phyloP scores from a whole-genome alignment of 768 basidiomycete genomes.

The Phylloporus arenicola region DNA sequence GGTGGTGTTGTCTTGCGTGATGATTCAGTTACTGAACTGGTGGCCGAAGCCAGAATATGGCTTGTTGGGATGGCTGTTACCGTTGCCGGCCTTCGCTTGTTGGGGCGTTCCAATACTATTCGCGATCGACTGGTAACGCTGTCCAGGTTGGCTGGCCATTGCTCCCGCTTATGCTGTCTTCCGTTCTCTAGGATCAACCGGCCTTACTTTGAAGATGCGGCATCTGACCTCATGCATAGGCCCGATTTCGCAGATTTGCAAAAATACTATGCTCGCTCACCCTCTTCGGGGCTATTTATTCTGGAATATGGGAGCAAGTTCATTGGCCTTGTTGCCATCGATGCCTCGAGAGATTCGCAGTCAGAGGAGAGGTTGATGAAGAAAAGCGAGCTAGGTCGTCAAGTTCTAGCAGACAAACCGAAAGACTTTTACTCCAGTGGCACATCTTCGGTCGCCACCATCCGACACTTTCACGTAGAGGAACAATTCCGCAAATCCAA shows the following conservation, averaged over 20 bases:
- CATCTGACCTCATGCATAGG: conserved; percentile 46
- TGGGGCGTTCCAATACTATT: conserved; percentile 61
- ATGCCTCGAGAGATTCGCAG: conserved; percentile 46
- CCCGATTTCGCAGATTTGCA: conserved; percentile 51
- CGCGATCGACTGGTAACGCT: conserved; percentile 60
- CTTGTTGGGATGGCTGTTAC: conserved; percentile 46
- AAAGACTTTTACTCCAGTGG: conserved; percentile 24
- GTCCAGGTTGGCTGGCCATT: not conserved
- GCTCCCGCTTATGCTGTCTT: not conserved
- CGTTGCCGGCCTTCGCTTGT: conserved; percentile 63
- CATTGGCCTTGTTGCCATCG: conserved; percentile 66
- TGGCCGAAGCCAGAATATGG: conserved; percentile 54
- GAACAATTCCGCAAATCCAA: conserved; percentile 51
- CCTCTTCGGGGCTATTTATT: conserved; percentile 66
- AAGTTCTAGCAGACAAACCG: conserved; percentile 8
- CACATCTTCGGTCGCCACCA: conserved; percentile 48
- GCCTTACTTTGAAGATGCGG: conserved; percentile 54
- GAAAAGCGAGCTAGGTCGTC: conserved; percentile 15
- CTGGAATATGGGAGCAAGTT: conserved; percentile 54
- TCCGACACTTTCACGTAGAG: conserved; percentile 74
- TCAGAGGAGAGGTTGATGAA: conserved; percentile 26
- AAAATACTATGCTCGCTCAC: conserved; percentile 52
- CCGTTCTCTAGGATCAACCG: conserved; percentile 56
- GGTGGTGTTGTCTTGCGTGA: conserved; percentile 52
- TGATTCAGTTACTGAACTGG: conserved; percentile 59